Base-by-base conservation (phyloP, 202 grass and related monocot genomes). In the Carex arenaria region DNA sequence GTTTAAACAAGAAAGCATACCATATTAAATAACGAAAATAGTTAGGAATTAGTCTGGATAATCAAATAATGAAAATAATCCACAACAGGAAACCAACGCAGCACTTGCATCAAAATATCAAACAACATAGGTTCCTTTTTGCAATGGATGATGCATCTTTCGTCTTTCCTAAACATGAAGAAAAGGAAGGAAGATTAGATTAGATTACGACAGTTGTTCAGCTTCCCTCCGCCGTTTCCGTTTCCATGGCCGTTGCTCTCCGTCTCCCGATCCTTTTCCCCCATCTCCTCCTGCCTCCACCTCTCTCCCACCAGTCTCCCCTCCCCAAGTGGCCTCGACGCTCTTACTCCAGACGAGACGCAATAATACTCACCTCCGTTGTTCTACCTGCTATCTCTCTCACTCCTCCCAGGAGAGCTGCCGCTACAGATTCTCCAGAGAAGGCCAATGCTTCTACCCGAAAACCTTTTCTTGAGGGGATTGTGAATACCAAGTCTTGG, bases 401-500 rank as follows among this genome's bases (percentile, higher is more conserved):
- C 9, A 38, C 70, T 19, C 84, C 84, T 51, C 80, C 78, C 2
- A 55, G 78, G 5, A 71, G 71, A 70, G 51, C 49, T 30, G 78
- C 92, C 38, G 31, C 80, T 11, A 19, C 81, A 11, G 45, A 78
- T 7, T 74, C 80, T 40, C 17, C 78, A 15, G 83, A 80, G 13
- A 57, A 84, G 8, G 10, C 22, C 3, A 57, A 53, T 79, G 4
- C 80, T 83, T 28, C 88, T 65, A 59, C 62, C 5, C 71, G 15
- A 1, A 90, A 79, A 4, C 67, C 87, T 2, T n/a, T 89, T 53
- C 79, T 95, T 10, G 82, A 85, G n/a, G 90, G 90, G 82, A 92
- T 98, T 80, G 89, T 70, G 15, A 98, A 92, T 88, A 98, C 93
- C 43, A 98, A 61, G 78, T 95, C 95, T 32, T 98, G 95, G 95